A percentile compares a stretch with the other conserved stretches of the same genome.
Conservation (phyloP, 768 basidiomycete genomes). For the Russula abietina region DNA sequence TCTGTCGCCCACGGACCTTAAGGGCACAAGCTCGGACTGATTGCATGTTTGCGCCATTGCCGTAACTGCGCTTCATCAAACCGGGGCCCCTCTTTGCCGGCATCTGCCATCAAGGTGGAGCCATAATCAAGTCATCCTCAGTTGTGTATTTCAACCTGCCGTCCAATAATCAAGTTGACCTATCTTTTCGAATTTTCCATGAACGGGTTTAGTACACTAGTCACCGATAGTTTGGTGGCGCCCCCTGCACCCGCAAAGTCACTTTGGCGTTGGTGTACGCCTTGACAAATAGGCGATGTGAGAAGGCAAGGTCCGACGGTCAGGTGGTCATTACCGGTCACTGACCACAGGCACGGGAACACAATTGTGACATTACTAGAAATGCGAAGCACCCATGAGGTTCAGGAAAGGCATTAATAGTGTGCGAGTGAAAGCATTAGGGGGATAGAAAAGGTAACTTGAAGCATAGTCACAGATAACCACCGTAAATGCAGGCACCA, state of each 20-base stretch:
- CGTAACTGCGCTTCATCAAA: constrained; percentile 9
- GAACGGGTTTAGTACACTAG: neutral
- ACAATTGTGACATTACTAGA: neutral
- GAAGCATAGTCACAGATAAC: neutral
- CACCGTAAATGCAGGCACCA: constrained; percentile 10
- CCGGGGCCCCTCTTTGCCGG: neutral
- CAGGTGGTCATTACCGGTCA: neutral
- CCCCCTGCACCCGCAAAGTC: neutral
- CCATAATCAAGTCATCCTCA: neutral
- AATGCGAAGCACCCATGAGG: neutral
- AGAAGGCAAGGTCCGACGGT: neutral
- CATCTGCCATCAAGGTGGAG: constrained; percentile 1
- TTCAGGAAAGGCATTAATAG: neutral
- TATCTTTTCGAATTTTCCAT: neutral
- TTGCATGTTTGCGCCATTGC: constrained; percentile 9
- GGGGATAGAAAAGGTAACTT: neutral
- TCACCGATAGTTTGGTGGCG: constrained; percentile 1
- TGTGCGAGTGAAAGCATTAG: neutral
- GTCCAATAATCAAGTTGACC: neutral
- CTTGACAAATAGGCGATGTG: neutral
- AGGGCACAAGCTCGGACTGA: neutral
- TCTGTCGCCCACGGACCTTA: constrained; percentile 5
- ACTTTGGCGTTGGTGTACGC: neutral
- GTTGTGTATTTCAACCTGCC: neutral
- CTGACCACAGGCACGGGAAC: too few species aligned